These are phyloP conservation scores for Moringa oleifera DNA, from an alignment of 345 rosid genomes.

Conservation along the genomic window DNA sequence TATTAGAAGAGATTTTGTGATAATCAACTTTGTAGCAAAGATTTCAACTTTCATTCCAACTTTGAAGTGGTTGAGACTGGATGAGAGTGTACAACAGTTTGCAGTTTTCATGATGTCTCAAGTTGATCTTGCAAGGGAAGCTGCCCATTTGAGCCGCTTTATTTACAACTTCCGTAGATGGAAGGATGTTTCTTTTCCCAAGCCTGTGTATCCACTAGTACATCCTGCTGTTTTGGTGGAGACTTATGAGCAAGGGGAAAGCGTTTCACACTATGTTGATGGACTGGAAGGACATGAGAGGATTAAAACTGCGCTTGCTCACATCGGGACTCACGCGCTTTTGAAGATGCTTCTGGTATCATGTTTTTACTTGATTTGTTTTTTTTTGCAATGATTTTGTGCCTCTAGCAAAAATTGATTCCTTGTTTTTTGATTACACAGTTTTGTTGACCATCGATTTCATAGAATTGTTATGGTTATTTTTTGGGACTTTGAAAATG, in stretches of 20 bases:
- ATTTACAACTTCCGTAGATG: slow-evolving; percentile 85
- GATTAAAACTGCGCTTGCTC: slow-evolving; percentile 78
- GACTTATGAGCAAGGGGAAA: slow-evolving; percentile 88
- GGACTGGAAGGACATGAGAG: slow-evolving; percentile 61
- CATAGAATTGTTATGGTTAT: too few species aligned
- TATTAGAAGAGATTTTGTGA: slow-evolving; percentile 78
- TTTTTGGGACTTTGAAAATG: neutral
- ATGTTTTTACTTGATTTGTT: slow-evolving; percentile 6
- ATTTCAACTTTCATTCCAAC: slow-evolving; percentile 63
- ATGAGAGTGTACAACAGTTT: slow-evolving; percentile 95
- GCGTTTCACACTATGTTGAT: slow-evolving; percentile 82
- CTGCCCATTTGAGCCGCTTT: slow-evolving; percentile 92
- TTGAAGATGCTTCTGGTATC: slow-evolving; percentile 96
- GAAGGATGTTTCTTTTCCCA: slow-evolving; percentile 97
- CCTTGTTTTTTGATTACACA: neutral
- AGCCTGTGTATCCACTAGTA: slow-evolving; percentile 89
- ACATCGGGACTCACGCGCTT: slow-evolving; percentile 94
- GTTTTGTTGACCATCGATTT: too few species aligned
- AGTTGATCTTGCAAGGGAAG: slow-evolving; percentile 99
- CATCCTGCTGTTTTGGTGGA: slow-evolving; percentile 98
- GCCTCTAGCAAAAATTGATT: neutral
- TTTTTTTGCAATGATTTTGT: neutral
- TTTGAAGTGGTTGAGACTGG: slow-evolving; percentile 90
- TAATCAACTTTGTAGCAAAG: slow-evolving; percentile 72
- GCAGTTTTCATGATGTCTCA: slow-evolving; percentile 97